Percentiles rank a stretch among this genome's conserved stretches.
Evolutionary conservation across 164 flowering plant genomes (phyloP).

Genomic region (Dillenia turbinata): DNA sequence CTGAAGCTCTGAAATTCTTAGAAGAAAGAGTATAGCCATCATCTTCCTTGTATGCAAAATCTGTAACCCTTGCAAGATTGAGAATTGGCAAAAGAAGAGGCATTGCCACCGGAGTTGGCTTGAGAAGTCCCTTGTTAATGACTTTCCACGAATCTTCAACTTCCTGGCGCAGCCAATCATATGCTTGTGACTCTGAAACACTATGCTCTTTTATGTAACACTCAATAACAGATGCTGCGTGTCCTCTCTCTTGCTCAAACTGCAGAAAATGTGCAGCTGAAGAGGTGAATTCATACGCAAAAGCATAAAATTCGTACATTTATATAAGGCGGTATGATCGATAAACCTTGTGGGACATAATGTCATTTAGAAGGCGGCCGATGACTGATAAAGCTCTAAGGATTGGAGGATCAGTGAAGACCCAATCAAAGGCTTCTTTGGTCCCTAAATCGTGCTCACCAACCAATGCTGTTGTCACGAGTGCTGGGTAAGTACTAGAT

Average conservation of each 20-base stretch:
- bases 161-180: background rate
- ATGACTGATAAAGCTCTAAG: constrained; percentile 2
- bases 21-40: constrained; percentile 22
- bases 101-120: background rate
- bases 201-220: constrained; percentile 27
- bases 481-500: constrained; percentile 5
- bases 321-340: too few relatives aligned
- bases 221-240: constrained; percentile 24
- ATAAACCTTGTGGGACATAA: constrained; percentile 14
- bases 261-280: background rate
- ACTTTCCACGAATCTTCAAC: constrained; percentile 17
- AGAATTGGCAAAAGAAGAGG: constrained; percentile 2
- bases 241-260: constrained; percentile 39
- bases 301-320: too few relatives aligned
- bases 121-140: constrained; percentile 11
- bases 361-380: constrained; percentile 17
- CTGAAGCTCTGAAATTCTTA: constrained; percentile 10
- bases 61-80: constrained; percentile 4
- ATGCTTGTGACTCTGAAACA: constrained; percentile 20
- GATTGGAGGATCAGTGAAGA: constrained; percentile 5
- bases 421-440: constrained; percentile 29
- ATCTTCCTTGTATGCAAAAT: background rate
- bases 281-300: too few relatives aligned
- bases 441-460: constrained; percentile 28
- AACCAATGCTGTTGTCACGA: constrained; percentile 11